Conservation (phyloP, 768 basidiomycete species). For the Tylopilus plumbeoviolaceoides region DNA sequence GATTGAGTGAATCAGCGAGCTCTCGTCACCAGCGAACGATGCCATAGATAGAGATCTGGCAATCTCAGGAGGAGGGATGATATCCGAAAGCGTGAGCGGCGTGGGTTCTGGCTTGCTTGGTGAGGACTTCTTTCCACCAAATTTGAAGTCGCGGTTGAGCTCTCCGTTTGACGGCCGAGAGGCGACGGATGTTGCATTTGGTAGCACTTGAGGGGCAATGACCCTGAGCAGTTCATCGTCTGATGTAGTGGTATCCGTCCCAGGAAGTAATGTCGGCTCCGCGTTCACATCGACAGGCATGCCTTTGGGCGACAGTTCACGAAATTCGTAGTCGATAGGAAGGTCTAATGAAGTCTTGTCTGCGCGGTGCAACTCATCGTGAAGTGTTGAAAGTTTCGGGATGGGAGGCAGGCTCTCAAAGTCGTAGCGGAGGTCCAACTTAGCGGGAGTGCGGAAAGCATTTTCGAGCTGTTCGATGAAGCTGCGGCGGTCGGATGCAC, state of each 20-base stretch:
- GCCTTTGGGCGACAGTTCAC: no score
- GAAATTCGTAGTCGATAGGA: no score
- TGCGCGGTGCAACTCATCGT: no score
- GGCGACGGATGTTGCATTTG: slow-evolving; percentile 30
- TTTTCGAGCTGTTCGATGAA: no score
- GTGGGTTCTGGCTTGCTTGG: slow-evolving; percentile 8
- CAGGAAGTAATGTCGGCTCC: no score
- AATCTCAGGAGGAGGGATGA: slow-evolving; percentile 63
- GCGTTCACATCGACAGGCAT: no score
- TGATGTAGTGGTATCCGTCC: slow-evolving; percentile 13
- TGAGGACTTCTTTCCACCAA: slow-evolving; percentile 48
- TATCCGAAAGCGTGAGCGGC: slow-evolving; percentile 61
- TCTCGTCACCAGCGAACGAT: slow-evolving; percentile 45
- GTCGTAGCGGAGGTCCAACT: no score
- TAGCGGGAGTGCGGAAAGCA: no score
- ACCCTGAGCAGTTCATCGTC: slow-evolving; percentile 31
- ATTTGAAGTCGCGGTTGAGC: slow-evolving; percentile 70
- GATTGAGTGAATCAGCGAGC: slow-evolving; percentile 53
- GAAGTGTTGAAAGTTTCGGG: no score
- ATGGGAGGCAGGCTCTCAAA: no score
- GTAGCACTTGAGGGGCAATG: slow-evolving; percentile 15
- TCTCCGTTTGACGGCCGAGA: slow-evolving; percentile 58
- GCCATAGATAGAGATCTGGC: slow-evolving; percentile 45
- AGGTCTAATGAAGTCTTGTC: no score
- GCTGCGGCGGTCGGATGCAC: no score